A percentile compares a stretch with the other conserved stretches of the same genome.
Evolutionary conservation across 352 stramenopile genomes (phyloP).

Genomic region (Pythium apleroticum): DNA sequence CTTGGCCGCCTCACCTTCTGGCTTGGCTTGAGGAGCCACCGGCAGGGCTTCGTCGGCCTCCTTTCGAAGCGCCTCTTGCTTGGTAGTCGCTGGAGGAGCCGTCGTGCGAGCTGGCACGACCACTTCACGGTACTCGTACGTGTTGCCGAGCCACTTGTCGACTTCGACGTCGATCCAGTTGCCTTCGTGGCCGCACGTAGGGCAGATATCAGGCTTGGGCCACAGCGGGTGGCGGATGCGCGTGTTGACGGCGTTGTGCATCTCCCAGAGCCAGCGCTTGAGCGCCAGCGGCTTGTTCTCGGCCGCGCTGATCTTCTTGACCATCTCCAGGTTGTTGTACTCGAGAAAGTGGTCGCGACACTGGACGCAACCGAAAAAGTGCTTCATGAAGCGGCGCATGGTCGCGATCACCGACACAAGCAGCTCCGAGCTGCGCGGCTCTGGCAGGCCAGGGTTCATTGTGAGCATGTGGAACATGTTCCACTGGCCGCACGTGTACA

Average conservation of each 20-base stretch:
- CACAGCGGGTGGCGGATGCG: constrained; percentile 71
- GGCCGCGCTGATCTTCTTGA: constrained; percentile 63
- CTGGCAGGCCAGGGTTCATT: constrained; percentile 55
- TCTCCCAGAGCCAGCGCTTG: constrained; percentile 81
- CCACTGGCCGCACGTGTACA: constrained; percentile 86
- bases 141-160: constrained; percentile 70
- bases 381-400: constrained; percentile 82
- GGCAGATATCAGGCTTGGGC: constrained; percentile 72
- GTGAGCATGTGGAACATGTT: constrained; percentile 89
- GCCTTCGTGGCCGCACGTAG: constrained; percentile 60
- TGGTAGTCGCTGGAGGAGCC: constrained; percentile 12
- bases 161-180: constrained; percentile 69
- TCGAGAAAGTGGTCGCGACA: constrained; percentile 80
- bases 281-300: constrained; percentile 65
- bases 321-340: constrained; percentile 67
- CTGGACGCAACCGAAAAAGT: constrained; percentile 82
- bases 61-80: constrained; percentile 25
- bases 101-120: constrained; percentile 34
- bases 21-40: constrained; percentile 23
- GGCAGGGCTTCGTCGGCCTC: constrained; percentile 13
- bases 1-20: constrained; percentile 6
- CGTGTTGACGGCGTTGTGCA: constrained; percentile 86
- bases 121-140: constrained; percentile 67
- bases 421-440: constrained; percentile 42
- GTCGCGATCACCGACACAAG: constrained; percentile 69